These are phyloP conservation scores for Neurospora sp. DNA, from an alignment of 495 filamentous ascomycete species.

Conservation along the genomic window DNA sequence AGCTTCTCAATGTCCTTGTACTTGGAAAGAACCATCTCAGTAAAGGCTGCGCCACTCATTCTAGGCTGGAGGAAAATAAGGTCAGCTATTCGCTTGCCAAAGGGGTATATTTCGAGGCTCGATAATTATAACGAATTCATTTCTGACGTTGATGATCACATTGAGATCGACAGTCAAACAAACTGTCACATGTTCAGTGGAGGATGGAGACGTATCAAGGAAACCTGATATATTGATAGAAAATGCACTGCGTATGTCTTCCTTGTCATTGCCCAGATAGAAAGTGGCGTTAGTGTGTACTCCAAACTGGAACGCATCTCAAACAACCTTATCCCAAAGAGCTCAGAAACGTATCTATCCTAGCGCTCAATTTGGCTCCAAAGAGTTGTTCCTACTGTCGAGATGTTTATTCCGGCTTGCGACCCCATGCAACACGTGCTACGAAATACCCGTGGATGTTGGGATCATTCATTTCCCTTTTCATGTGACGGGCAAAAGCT, in stretches of 20 bases:
- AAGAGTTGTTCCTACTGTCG: fast-evolving
- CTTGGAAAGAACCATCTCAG: too few relatives aligned
- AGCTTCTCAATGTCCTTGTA: too few relatives aligned
- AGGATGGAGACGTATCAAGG: neutral
- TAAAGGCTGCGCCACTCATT: too few relatives aligned
- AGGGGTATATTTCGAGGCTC: too few relatives aligned
- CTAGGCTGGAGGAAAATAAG: too few relatives aligned
- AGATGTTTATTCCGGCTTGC: conserved; percentile 16
- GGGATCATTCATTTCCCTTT: conserved; percentile 20
- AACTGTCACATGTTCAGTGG: too few relatives aligned
- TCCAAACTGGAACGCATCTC: neutral
- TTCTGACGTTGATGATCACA: too few relatives aligned
- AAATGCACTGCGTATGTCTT: neutral
- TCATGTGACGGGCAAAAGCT: conserved; percentile 25
- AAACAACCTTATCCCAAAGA: neutral
- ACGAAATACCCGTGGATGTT: conserved; percentile 23
- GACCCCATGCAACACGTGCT: conserved; percentile 22
- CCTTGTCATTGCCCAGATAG: neutral
- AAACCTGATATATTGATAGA: neutral
- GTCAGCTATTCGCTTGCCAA: too few relatives aligned
- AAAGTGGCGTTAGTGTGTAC: neutral
- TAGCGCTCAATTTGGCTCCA: neutral
- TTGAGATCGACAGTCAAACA: too few relatives aligned
- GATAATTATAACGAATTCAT: too few relatives aligned
- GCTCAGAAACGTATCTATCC: neutral